Percentiles rank a stretch among this genome's conserved stretches.
Evolutionary conservation across 2,329 filamentous ascomycete genomes (phyloP).

Genomic region (Lojkania enalia): DNA sequence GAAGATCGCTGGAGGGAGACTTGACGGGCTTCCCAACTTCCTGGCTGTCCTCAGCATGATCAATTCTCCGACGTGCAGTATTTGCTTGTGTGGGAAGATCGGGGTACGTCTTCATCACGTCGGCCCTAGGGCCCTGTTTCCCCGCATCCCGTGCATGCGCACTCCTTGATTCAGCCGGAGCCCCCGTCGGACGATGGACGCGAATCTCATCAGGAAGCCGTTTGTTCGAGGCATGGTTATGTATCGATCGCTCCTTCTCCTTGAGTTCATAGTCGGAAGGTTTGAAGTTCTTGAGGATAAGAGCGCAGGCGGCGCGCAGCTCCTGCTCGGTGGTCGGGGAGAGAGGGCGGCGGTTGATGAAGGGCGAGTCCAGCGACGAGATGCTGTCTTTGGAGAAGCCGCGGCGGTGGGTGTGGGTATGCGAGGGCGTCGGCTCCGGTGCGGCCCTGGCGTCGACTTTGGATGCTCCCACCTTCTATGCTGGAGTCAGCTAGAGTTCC

Average conservation of each 20-base stretch:
- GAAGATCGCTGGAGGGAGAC: conserved; percentile 21
- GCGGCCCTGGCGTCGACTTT: conserved; percentile 37
- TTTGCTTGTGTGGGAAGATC: conserved; percentile 35
- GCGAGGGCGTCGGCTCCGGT: conserved; percentile 27
- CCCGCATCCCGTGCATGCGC: conserved; percentile 28
- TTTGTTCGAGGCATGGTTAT: conserved; percentile 27
- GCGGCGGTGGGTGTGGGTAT: conserved; percentile 23
- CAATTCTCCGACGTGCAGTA: conserved; percentile 37
- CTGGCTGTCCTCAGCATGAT: conserved; percentile 20
- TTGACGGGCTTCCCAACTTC: conserved; percentile 30
- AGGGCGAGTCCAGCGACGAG: conserved; percentile 44
- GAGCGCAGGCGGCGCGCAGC: conserved; percentile 51
- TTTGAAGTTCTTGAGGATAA: conserved; percentile 48
- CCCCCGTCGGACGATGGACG: conserved; percentile 35
- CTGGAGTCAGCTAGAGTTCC: conserved; percentile 18
- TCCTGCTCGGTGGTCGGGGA: conserved; percentile 48
- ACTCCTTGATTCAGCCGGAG: conserved; percentile 33
- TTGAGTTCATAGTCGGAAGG: conserved; percentile 43
- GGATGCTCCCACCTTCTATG: conserved; percentile 36
- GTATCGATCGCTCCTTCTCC: conserved; percentile 40
- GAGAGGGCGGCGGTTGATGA: conserved; percentile 50
- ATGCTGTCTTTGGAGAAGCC: conserved; percentile 37
- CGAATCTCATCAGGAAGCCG: conserved; percentile 24
- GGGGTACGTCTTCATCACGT: conserved; percentile 30
- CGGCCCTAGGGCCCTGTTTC: conserved; percentile 28